phyloP scores from a whole-genome alignment of 2,329 filamentous ascomycete species.

The Hypoxylon sp. region DNA sequence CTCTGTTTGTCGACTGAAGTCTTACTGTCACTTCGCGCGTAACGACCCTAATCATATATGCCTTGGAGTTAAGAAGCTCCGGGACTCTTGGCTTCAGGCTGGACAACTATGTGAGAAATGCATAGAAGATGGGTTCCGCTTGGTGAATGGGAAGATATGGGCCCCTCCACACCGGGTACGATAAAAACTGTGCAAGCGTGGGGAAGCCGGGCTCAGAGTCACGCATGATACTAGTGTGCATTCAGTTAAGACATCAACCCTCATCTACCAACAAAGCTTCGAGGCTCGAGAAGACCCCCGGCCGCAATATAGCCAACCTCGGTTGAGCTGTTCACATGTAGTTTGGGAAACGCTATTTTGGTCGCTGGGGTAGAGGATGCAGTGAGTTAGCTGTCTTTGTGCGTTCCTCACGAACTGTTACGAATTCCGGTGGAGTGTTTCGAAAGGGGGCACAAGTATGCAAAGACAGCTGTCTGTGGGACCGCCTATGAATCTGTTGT shows the following conservation, averaged over 20 bases:
- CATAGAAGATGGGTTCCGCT: constrained; percentile 44
- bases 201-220: constrained; percentile 2
- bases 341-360: neutral
- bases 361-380: constrained; percentile 10
- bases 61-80: constrained; percentile 74
- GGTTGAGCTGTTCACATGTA: constrained; percentile 6
- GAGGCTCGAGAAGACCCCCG: constrained; percentile 4
- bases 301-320: neutral
- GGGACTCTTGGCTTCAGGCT: constrained; percentile 68
- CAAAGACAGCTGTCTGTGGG: constrained; percentile 44
- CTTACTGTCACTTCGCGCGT: constrained; percentile 80
- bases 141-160: constrained; percentile 47
- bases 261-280: constrained; percentile 4
- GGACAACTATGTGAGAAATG: constrained; percentile 65
- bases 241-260: constrained; percentile 5
- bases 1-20: constrained; percentile 69
- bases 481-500: constrained; percentile 23
- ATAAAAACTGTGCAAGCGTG: constrained; percentile 9
- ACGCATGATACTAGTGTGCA: constrained; percentile 8
- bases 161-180: constrained; percentile 24
- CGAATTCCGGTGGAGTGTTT: constrained; percentile 30
- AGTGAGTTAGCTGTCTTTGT: constrained; percentile 23
- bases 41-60: constrained; percentile 79
- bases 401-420: constrained; percentile 25
- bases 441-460: constrained; percentile 41